phyloP scores from a whole-genome alignment of 768 basidiomycete genomes.

The Rhodosporidiobolus sp. region DNA sequence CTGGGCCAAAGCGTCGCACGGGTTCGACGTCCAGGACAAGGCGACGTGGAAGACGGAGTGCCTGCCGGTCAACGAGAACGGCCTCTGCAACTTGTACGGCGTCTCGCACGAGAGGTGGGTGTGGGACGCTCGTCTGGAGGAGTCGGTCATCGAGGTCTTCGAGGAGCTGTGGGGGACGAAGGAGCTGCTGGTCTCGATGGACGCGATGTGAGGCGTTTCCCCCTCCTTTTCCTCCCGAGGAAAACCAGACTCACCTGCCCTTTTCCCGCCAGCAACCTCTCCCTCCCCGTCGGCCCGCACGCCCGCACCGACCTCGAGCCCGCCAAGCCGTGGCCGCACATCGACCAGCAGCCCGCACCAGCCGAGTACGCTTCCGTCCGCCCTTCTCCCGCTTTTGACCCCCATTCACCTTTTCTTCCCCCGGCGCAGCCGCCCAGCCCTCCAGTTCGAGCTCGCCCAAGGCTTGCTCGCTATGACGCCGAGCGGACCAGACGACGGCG shows the following conservation, averaged over 20 bases:
- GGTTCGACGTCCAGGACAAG: conserved; percentile 8
- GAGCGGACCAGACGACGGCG: conserved; percentile 46
- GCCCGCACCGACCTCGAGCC: conserved; percentile 24
- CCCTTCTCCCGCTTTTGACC: not conserved
- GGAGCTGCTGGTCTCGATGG: conserved; percentile 45
- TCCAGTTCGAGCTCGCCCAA: conserved; percentile 28
- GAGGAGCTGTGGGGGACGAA: conserved; percentile 45
- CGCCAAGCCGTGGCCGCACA: conserved; percentile 25
- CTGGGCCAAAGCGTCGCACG: conserved; percentile 20
- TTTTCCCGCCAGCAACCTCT: conserved; percentile 27
- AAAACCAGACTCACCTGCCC: not conserved
- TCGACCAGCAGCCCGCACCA: conserved; percentile 37
- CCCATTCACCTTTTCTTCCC: not conserved
- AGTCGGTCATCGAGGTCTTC: conserved; percentile 42
- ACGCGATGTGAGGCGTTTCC: conserved; percentile 34
- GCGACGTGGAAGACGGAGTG: conserved; percentile 11
- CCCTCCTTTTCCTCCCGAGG: not conserved
- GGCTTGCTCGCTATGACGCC: conserved; percentile 42
- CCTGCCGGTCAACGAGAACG: conserved; percentile 12
- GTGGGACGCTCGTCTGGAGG: conserved; percentile 34
- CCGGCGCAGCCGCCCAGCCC: not conserved
- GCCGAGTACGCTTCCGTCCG: not conserved
- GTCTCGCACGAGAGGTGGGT: conserved; percentile 13
- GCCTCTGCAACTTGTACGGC: conserved; percentile 33
- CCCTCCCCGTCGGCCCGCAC: conserved; percentile 6